Evolutionary conservation across 2,329 filamentous ascomycete species (phyloP).

Genomic region (Diaporthe destruens): DNA sequence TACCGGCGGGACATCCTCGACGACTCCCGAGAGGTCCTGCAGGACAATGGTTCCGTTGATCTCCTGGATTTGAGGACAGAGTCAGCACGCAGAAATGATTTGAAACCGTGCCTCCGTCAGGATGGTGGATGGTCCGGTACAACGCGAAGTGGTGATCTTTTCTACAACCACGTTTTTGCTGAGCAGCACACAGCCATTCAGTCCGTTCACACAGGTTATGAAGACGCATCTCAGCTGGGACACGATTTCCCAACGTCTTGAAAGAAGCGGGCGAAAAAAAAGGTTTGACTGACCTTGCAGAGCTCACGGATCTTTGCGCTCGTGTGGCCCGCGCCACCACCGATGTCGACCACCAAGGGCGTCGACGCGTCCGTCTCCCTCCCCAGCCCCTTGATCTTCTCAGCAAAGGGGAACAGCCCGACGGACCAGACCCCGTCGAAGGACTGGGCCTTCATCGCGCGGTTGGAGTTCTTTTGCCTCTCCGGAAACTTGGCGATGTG

Average conservation of each 20-base stretch:
- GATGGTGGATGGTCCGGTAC: neutral
- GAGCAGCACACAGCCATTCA: neutral
- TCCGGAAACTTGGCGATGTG: constrained; percentile 27
- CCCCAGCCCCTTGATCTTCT: neutral
- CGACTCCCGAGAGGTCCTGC: constrained; percentile 13
- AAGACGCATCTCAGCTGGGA: too few species aligned
- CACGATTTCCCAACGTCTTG: too few species aligned
- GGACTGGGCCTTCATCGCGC: constrained; percentile 27
- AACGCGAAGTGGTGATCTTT: neutral
- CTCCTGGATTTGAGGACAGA: neutral
- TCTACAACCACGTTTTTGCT: neutral
- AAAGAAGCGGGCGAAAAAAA: neutral
- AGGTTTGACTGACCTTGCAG: constrained; percentile 5
- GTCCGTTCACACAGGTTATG: neutral
- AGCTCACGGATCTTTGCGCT: constrained; percentile 27
- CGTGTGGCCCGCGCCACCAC: constrained; percentile 27
- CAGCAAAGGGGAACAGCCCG: constrained; percentile 28
- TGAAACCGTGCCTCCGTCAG: neutral
- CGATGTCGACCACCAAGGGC: constrained; percentile 28
- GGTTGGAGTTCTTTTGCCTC: constrained; percentile 20
- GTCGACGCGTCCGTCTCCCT: neutral
- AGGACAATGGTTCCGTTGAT: constrained; percentile 21
- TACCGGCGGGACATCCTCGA: neutral
- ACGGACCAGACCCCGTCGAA: constrained; percentile 28
- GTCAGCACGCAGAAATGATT: neutral